A percentile compares a stretch with the other conserved stretches of the same genome.
phyloP scores from a whole-genome alignment of 208 protist species.

The Crithidia sp. region DNA sequence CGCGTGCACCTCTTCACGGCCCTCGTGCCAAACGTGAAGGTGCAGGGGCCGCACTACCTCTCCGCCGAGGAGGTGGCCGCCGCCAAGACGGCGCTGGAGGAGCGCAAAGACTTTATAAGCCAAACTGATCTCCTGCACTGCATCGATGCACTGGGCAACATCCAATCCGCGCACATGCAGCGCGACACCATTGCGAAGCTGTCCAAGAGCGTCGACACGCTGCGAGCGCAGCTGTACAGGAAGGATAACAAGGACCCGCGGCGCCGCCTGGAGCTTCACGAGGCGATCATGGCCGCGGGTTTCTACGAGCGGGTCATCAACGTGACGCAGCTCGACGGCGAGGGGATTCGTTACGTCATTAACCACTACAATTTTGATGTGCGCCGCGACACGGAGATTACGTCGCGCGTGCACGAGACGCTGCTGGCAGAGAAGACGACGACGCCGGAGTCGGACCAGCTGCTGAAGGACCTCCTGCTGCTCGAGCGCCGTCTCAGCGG shows the following conservation, averaged over 20 bases:
- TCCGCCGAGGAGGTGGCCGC: slow-evolving; percentile 37
- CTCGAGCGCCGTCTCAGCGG: slow-evolving; percentile 85
- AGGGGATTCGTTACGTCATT: slow-evolving; percentile 79
- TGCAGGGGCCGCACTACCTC: slow-evolving; percentile 48
- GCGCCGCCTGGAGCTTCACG: slow-evolving; percentile 79
- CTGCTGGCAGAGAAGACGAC: slow-evolving; percentile 47
- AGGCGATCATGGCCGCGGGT: slow-evolving; percentile 89
- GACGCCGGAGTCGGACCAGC: slow-evolving; percentile 78
- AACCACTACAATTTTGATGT: slow-evolving; percentile 93
- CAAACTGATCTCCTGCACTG: slow-evolving; percentile 40
- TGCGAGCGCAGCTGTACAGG: slow-evolving; percentile 71
- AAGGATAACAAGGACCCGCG: slow-evolving; percentile 60
- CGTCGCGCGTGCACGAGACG: slow-evolving; percentile 68
- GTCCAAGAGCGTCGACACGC: slow-evolving; percentile 46
- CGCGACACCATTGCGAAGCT: slow-evolving; percentile 49
- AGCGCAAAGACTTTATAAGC: slow-evolving; percentile 53
- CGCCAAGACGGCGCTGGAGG: slow-evolving; percentile 51
- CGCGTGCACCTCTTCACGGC: slow-evolving; percentile 84
- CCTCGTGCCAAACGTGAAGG: slow-evolving; percentile 64
- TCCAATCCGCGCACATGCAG: slow-evolving; percentile 43
- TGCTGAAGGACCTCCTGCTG: slow-evolving; percentile 78
- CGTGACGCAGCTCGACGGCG: slow-evolving; percentile 69
- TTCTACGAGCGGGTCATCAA: slow-evolving; percentile 79
- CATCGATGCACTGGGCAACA: slow-evolving; percentile 42
- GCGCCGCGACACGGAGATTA: slow-evolving; percentile 83